Evolutionary conservation across 768 basidiomycete genomes (phyloP).

Genomic region (Phaffia australis): DNA sequence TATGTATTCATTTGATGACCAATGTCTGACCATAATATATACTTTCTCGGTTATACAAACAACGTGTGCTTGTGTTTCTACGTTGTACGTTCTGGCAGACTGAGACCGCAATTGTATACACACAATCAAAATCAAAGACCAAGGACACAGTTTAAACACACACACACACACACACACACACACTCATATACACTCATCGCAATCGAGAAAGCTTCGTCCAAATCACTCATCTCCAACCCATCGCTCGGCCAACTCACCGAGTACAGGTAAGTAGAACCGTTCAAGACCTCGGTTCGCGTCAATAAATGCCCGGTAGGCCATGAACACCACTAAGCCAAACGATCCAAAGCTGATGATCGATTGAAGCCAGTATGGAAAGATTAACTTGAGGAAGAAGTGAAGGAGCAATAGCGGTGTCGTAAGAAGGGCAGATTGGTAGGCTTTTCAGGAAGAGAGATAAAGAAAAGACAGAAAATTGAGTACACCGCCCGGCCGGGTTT

Average conservation of each 20-base stretch:
- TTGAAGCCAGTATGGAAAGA: conserved; percentile 48
- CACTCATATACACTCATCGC: too few species aligned
- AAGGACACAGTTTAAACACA: too few species aligned
- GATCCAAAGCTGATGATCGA: conserved; percentile 44
- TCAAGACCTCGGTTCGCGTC: conserved; percentile 49
- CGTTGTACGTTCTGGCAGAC: too few species aligned
- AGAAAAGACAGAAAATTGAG: background rate
- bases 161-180: too few species aligned
- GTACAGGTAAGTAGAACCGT: conserved; percentile 52
- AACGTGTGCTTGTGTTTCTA: too few species aligned
- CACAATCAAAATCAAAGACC: too few species aligned
- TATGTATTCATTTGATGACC: too few species aligned
- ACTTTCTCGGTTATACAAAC: too few species aligned
- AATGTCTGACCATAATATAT: too few species aligned
- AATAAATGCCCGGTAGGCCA: conserved; percentile 49
- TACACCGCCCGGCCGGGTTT: background rate
- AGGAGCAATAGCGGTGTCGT: conserved; percentile 53
- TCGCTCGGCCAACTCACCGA: conserved; percentile 55
- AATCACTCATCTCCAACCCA: conserved; percentile 57
- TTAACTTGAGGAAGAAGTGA: conserved; percentile 47
- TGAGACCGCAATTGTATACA: too few species aligned
- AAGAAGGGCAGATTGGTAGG: conserved; percentile 66
- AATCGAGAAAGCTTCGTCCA: too few species aligned
- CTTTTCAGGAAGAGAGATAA: conserved; percentile 37
- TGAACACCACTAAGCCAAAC: conserved; percentile 42